Percentiles rank a stretch among this genome's conserved stretches.
Conservation (phyloP, 2,329 filamentous ascomycete genomes). For the Monosporascus sp. region DNA sequence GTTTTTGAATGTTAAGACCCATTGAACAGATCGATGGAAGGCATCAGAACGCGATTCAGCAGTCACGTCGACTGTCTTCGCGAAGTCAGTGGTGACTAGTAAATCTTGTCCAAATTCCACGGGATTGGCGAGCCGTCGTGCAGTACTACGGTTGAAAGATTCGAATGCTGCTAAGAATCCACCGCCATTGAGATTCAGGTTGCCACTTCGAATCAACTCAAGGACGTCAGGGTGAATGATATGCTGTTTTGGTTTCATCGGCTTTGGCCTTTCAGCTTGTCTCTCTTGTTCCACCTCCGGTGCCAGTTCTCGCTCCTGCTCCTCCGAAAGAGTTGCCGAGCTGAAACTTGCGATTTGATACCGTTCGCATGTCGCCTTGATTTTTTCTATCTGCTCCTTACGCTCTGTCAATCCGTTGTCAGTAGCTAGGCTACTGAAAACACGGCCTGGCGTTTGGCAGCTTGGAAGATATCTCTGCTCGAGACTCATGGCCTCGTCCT, state of each 20-base stretch:
- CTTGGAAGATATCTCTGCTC: constrained; percentile 5
- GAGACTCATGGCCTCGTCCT: constrained; percentile 5
- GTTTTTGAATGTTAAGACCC: constrained; percentile 10
- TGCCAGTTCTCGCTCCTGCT: constrained; percentile 12
- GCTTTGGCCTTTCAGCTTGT: constrained; percentile 35
- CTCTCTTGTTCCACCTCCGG: constrained; percentile 9
- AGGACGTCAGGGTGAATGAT: constrained; percentile 36
- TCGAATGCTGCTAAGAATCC: constrained; percentile 42
- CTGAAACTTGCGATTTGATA: constrained; percentile 4
- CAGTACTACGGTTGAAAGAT: constrained; percentile 34
- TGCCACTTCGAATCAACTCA: constrained; percentile 33
- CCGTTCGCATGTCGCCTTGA: constrained; percentile 3
- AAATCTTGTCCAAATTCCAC: constrained; percentile 29
- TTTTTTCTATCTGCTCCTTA: neutral
- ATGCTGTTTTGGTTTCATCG: constrained; percentile 34
- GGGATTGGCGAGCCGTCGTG: constrained; percentile 27
- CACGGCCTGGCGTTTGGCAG: neutral
- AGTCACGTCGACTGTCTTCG: constrained; percentile 1
- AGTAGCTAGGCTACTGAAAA: neutral
- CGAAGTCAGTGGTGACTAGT: constrained; percentile 13
- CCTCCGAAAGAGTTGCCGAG: constrained; percentile 6
- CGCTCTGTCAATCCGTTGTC: neutral
- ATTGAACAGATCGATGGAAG: constrained; percentile 14
- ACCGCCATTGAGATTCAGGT: constrained; percentile 14
- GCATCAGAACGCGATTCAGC: constrained; percentile 3